Evolutionary conservation across 768 basidiomycete genomes (phyloP).

Genomic region (Sarcodon aspratus): DNA sequence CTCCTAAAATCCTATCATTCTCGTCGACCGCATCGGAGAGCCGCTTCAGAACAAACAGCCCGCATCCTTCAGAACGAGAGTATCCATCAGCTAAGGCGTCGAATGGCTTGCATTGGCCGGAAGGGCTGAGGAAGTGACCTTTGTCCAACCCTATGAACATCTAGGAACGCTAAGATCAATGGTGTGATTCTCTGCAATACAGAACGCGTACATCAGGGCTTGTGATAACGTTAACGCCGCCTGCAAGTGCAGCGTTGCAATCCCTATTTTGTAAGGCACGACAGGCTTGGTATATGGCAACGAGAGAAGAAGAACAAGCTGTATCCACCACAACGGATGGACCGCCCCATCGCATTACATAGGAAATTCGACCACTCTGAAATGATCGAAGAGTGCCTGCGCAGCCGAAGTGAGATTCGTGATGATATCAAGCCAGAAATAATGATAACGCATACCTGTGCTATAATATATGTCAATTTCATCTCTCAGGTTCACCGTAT

Average conservation of each 20-base stretch:
- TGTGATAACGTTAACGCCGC: constrained; percentile 62
- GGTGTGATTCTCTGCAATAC: neutral
- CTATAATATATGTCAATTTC: constrained; percentile 62
- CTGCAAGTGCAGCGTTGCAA: constrained; percentile 59
- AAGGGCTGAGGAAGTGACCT: constrained; percentile 55
- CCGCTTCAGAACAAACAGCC: constrained; percentile 61
- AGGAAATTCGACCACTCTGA: constrained; percentile 60
- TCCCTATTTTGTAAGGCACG: constrained; percentile 53
- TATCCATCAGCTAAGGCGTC: constrained; percentile 69
- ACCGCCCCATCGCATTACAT: constrained; percentile 55
- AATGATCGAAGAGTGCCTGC: constrained; percentile 63
- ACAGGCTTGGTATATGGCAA: constrained; percentile 59
- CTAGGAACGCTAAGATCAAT: constrained; percentile 20
- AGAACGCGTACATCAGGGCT: constrained; percentile 50
- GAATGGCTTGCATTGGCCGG: constrained; percentile 61
- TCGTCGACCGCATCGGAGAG: constrained; percentile 53
- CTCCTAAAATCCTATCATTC: constrained; percentile 54
- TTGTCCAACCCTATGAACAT: constrained; percentile 61
- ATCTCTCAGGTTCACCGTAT: constrained; percentile 49
- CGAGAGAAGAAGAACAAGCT: constrained; percentile 61
- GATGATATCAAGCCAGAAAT: neutral
- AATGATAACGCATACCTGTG: constrained; percentile 32
- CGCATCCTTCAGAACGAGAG: constrained; percentile 60
- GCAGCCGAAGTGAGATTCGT: neutral
- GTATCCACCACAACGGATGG: constrained; percentile 67